Evolutionary conservation across 768 basidiomycete genomes (phyloP), one percentile per base, ranked within the genome.

Genomic region (Hygrocybe coccinea): DNA sequence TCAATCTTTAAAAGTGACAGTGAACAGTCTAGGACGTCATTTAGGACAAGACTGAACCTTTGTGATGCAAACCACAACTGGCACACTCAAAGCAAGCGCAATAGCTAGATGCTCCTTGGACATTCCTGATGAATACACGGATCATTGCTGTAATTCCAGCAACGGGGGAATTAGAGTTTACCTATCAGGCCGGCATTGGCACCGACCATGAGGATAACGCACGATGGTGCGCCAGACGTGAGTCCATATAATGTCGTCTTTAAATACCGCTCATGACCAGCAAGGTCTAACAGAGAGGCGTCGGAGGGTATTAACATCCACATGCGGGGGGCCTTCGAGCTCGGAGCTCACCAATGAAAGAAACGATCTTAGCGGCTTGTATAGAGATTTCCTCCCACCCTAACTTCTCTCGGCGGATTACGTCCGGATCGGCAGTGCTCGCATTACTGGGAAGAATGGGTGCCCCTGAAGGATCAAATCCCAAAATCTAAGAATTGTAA

Each of bases 31-130:
- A 11, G 19, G 45, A 50, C 10, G 41, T 36, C n/a, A 39, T 29
- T 11, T 9, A 55, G 36, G 9, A 44, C 9, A 50, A 25, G 17
- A 29, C 44, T 68, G 45, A 57, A 89, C 91, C 81, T 98, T 98
- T 3, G 95, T 97, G 56, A 98, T 87, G 68, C 92, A 93, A 43
- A 95, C 89, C 9, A 92, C 84, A 19, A 99, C 85, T 2, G 97
- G 97, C 1, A 98, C 90, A 64, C 87, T 91, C 50, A 99, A 72
- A 5, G 97, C 97, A 1, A 99, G 77, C 2, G 95, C 85, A 57
- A 98, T 95, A 1, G 97, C 92, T 10, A 99, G 75, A 70, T 99
- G 97, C 69, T 99, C 97, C 70, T 97, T 93, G 34, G 87, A 91
- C 91, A 93, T 92, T 50, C 91, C 81, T 51, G 17, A 12, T n/a